Evolutionary conservation across 2,329 filamentous ascomycete genomes (phyloP).

Genomic region (Arthrinium puccinioides): DNA sequence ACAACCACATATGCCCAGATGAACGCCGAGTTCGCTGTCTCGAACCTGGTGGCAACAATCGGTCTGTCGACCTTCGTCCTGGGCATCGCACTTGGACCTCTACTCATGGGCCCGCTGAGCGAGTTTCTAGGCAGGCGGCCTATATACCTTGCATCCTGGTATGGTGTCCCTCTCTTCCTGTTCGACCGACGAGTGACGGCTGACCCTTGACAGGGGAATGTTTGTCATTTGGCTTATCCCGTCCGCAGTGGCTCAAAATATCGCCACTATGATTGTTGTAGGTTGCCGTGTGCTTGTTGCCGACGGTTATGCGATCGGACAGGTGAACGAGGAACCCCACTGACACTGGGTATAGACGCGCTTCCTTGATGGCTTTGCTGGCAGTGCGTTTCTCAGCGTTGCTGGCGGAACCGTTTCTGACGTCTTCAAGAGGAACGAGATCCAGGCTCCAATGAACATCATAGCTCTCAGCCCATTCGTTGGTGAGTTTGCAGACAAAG

Average conservation of each 20-base stretch:
- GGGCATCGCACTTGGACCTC: slow-evolving; percentile 59
- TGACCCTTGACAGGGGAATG: slow-evolving; percentile 29
- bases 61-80: slow-evolving; percentile 79
- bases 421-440: slow-evolving; percentile 59
- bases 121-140: slow-evolving; percentile 78
- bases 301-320: not conserved
- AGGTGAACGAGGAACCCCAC: not conserved
- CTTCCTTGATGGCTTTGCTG: slow-evolving; percentile 70
- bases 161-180: not conserved
- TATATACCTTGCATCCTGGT: slow-evolving; percentile 70
- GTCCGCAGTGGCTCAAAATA: slow-evolving; percentile 72
- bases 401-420: slow-evolving; percentile 83
- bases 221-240: slow-evolving; percentile 79
- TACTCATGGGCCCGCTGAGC: slow-evolving; percentile 56
- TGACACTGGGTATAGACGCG: slow-evolving; percentile 34
- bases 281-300: slow-evolving; percentile 4
- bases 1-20: slow-evolving; percentile 76
- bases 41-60: slow-evolving; percentile 66
- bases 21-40: slow-evolving; percentile 64
- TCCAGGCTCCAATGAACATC: slow-evolving; percentile 77
- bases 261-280: slow-evolving; percentile 66
- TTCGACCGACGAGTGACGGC: not conserved
- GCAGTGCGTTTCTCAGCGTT: slow-evolving; percentile 63
- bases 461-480: slow-evolving; percentile 62
- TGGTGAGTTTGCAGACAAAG: slow-evolving; percentile 15